Percentiles rank a stretch among this genome's conserved stretches.
Conservation (phyloP, 768 basidiomycete genomes). For the Trametopsis cervina region DNA sequence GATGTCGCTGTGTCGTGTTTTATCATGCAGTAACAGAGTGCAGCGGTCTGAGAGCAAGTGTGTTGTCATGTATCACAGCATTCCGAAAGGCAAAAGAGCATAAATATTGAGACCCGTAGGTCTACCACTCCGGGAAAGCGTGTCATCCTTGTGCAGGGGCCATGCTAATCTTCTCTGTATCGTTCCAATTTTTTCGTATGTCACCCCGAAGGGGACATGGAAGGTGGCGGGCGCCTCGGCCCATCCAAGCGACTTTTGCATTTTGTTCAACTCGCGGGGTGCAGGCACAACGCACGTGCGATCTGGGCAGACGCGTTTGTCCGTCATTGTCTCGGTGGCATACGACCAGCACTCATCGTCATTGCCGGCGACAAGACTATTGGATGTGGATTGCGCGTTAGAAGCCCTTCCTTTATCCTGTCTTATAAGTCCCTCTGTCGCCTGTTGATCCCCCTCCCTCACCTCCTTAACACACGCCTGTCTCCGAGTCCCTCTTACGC, state of each 20-base stretch:
- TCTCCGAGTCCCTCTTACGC: too few relatives aligned
- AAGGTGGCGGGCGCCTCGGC: too few relatives aligned
- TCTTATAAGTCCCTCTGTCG: too few relatives aligned
- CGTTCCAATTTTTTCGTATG: slow-evolving; percentile 99
- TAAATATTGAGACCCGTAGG: slow-evolving; percentile 37
- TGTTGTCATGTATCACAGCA: too few relatives aligned
- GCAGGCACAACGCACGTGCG: background rate
- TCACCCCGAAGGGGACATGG: slow-evolving; percentile 81
- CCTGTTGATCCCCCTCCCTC: too few relatives aligned
- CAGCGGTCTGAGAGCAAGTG: too few relatives aligned
- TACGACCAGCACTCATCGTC: background rate
- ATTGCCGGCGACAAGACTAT: background rate
- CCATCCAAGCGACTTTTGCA: slow-evolving; percentile 1
- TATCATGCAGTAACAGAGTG: too few relatives aligned
- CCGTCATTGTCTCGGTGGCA: too few relatives aligned
- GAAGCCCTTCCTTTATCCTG: too few relatives aligned
- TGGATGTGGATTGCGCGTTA: background rate
- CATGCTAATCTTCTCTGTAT: slow-evolving; percentile 99
- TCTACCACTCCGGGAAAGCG: slow-evolving; percentile 91
- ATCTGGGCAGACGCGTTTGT: too few relatives aligned
- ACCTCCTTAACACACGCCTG: too few relatives aligned
- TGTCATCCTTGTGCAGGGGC: slow-evolving; percentile 99
- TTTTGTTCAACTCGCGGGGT: slow-evolving; percentile 14
- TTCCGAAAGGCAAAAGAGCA: slow-evolving; percentile 12
- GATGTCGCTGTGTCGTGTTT: too few relatives aligned